Evolutionary conservation across 805 yeast genomes (phyloP).

Genomic region (Lipomyces chichibuensis): DNA sequence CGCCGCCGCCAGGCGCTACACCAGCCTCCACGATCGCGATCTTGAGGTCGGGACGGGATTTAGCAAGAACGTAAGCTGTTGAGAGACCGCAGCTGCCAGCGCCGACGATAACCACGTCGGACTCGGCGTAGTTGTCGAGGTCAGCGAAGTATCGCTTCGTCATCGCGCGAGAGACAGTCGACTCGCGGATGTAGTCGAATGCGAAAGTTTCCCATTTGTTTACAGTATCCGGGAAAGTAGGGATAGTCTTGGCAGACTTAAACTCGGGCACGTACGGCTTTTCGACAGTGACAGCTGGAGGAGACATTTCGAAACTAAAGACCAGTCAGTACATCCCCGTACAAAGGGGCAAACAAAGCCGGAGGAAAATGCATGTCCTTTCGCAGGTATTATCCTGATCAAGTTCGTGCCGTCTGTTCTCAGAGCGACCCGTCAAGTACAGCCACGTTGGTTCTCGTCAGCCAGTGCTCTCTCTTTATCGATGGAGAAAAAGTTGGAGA

Average conservation of each 20-base stretch:
- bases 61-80: constrained; percentile 74
- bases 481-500: background rate
- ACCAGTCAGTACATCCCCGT: constrained; percentile 5
- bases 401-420: constrained; percentile 51
- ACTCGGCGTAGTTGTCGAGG: constrained; percentile 71
- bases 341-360: background rate
- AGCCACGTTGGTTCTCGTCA: background rate
- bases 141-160: constrained; percentile 73
- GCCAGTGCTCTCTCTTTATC: constrained; percentile 1
- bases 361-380: constrained; percentile 45
- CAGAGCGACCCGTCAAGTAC: constrained; percentile 38
- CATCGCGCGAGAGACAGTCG: constrained; percentile 81
- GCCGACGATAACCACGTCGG: constrained; percentile 74
- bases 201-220: constrained; percentile 67
- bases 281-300: constrained; percentile 34
- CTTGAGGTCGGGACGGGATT: constrained; percentile 73
- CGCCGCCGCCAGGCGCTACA: constrained; percentile 81
- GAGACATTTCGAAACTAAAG: constrained; percentile 25
- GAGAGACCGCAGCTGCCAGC: constrained; percentile 79
- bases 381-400: constrained; percentile 53
- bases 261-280: constrained; percentile 9
- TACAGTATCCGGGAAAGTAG: constrained; percentile 20
- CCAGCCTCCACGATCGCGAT: constrained; percentile 73
- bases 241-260: constrained; percentile 36
- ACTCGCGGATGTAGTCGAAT: constrained; percentile 74